Conservation (phyloP, 2,329 filamentous ascomycete species). For the Cladophialophora chaetospira region DNA sequence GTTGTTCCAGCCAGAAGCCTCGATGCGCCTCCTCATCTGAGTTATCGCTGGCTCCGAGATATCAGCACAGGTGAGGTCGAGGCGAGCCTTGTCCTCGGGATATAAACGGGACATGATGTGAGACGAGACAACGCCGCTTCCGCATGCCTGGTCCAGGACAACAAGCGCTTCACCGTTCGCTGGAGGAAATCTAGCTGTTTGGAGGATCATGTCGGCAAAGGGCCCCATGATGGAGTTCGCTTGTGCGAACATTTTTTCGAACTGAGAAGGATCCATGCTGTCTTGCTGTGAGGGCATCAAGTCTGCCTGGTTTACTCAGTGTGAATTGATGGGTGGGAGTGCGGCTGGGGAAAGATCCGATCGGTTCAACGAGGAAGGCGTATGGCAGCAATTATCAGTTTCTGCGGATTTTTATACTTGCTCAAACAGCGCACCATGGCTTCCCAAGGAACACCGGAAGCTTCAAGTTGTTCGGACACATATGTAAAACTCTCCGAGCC, state of each 20-base stretch:
- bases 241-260: slow-evolving; percentile 7
- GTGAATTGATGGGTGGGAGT: too few relatives aligned
- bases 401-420: too few relatives aligned
- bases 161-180: neutral
- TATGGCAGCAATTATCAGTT: too few relatives aligned
- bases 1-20: slow-evolving; percentile 7
- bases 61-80: slow-evolving; percentile 19
- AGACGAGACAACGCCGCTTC: slow-evolving; percentile 2
- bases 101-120: slow-evolving; percentile 7
- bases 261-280: slow-evolving; percentile 6
- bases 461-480: too few relatives aligned
- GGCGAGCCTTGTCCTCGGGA: neutral
- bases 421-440: too few relatives aligned
- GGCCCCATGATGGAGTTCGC: slow-evolving; percentile 12
- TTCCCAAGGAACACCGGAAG: too few relatives aligned
- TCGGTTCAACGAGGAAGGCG: too few relatives aligned
- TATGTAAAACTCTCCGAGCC: too few relatives aligned
- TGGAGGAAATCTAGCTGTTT: slow-evolving; percentile 2
- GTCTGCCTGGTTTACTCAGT: too few relatives aligned
- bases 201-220: slow-evolving; percentile 12
- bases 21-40: neutral
- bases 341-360: too few relatives aligned
- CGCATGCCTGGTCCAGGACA: slow-evolving; percentile 19
- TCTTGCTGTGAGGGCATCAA: too few relatives aligned
- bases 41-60: slow-evolving; percentile 10